Conservation (phyloP, 192 early-diverging fungal genomes). For the Podila horticola region DNA sequence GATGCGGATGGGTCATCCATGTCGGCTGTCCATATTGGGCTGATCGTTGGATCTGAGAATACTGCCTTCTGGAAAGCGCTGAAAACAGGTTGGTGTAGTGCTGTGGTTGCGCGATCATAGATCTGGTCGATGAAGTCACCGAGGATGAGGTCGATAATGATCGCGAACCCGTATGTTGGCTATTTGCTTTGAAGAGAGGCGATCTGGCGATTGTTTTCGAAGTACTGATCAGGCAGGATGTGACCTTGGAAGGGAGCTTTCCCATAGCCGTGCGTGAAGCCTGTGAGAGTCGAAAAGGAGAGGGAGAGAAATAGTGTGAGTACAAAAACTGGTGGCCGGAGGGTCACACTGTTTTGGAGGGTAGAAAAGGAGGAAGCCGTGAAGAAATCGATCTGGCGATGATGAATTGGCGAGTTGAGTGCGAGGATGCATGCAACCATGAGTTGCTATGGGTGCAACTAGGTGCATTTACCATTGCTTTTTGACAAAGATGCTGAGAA, state of each 20-base stretch:
- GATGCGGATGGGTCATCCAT: slow-evolving; percentile 83
- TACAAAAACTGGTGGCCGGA: no score
- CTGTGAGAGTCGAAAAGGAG: no score
- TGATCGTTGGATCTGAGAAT: background rate
- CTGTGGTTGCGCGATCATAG: background rate
- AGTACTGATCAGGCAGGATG: background rate
- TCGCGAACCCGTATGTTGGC: background rate
- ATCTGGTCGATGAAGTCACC: background rate
- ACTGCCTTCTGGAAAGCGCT: background rate
- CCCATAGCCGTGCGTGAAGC: no score
- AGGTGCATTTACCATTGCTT: no score
- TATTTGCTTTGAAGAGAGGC: background rate
- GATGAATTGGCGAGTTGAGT: no score
- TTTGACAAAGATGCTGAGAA: no score
- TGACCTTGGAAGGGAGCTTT: background rate
- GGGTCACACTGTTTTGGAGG: no score
- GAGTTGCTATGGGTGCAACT: no score
- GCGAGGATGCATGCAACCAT: no score
- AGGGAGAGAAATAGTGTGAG: no score
- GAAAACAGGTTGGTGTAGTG: background rate
- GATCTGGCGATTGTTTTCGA: background rate
- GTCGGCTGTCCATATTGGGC: slow-evolving; percentile 82
- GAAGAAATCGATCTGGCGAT: no score
- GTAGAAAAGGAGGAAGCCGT: no score
- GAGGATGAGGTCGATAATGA: background rate